Evolutionary conservation across 352 stramenopile genomes (phyloP), one percentile per base, ranked within the genome.

Genomic region (Thalassiosira livingstoniorum): DNA sequence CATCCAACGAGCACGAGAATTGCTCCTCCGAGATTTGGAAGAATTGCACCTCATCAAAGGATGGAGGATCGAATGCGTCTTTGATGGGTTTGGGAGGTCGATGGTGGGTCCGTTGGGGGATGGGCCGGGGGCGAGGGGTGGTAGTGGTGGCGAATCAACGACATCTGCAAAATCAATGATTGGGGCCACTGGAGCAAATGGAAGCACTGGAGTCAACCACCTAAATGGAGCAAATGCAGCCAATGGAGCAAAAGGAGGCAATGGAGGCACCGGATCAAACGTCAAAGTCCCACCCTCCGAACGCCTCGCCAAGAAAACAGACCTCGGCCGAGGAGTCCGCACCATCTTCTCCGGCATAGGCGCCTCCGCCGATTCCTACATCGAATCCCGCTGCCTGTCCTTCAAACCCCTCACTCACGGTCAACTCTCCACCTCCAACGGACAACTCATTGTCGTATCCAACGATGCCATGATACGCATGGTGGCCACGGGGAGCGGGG

Each of bases 61-160:
- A 66, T 94, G 90, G 90, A 72, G 90, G 64, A 91, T 94, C 54
- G 87, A 94, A 81, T 87, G 86, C 42, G 90, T 94, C 11, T 94
- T 94, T 85, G 90, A 94, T 81, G 90, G 90, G 15, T 89, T 86
- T 68, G 80, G 90, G 54, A 45, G 82, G n/a, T 81, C 73, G 25
- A 71, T 53, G 2, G 61, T 63, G 25, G 86, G 87, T 37, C 80
- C 86, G 11, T 65, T 94, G 15, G 88, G 90, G 10, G 45, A 82
- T 54, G 42, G 35, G 34, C 74, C 69, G 23, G 75, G 72, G 29
- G n/a, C n/a, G n/a, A n/a, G n/a, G n/a, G n/a, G n/a, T n/a, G n/a
- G n/a, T n/a, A n/a, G n/a, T n/a, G n/a, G n/a, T n/a, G n/a, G n/a
- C n/a, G n/a, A n/a, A n/a, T n/a, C n/a, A n/a, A n/a, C n/a, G n/a